A percentile compares a stretch with the other conserved stretches of the same genome.
These are phyloP conservation scores for Avicennia marina DNA, from an alignment of 257 asterid species.

Conservation along the genomic window DNA sequence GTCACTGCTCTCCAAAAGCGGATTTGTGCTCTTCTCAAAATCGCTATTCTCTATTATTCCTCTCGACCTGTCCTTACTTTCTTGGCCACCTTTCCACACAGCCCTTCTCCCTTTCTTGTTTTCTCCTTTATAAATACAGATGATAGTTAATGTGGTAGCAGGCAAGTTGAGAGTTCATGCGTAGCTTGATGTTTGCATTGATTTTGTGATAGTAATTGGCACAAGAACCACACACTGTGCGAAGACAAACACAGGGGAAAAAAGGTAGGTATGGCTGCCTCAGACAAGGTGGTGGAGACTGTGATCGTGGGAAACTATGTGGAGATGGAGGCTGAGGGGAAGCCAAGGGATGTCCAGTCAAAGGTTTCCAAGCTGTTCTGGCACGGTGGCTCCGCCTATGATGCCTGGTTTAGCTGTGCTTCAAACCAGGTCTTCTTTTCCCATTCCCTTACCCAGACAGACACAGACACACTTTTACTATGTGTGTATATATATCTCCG, in stretches of 20 bases:
- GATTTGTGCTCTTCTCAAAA: slow-evolving; percentile 12
- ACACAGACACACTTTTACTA: too few relatives aligned
- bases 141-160: too few relatives aligned
- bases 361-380: slow-evolving; percentile 29
- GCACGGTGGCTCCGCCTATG: slow-evolving; percentile 47
- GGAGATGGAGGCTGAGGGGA: slow-evolving; percentile 29
- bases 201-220: too few relatives aligned
- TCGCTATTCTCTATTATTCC: not conserved
- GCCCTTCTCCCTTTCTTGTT: not conserved
- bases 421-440: slow-evolving; percentile 24
- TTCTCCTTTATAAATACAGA: not conserved
- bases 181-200: too few relatives aligned
- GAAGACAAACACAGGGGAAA: too few relatives aligned
- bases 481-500: not conserved
- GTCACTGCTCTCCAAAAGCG: slow-evolving; percentile 12
- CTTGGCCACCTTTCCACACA: not conserved
- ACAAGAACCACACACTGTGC: too few relatives aligned
- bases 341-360: slow-evolving; percentile 19
- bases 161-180: too few relatives aligned
- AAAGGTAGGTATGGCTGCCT: slow-evolving; percentile 5
- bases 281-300: slow-evolving; percentile 29
- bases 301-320: slow-evolving; percentile 34
- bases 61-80: not conserved
- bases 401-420: slow-evolving; percentile 43
- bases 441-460: too few relatives aligned